Evolutionary conservation across 2,329 filamentous ascomycete species (phyloP).

Genomic region (Hypomyces rosellus): DNA sequence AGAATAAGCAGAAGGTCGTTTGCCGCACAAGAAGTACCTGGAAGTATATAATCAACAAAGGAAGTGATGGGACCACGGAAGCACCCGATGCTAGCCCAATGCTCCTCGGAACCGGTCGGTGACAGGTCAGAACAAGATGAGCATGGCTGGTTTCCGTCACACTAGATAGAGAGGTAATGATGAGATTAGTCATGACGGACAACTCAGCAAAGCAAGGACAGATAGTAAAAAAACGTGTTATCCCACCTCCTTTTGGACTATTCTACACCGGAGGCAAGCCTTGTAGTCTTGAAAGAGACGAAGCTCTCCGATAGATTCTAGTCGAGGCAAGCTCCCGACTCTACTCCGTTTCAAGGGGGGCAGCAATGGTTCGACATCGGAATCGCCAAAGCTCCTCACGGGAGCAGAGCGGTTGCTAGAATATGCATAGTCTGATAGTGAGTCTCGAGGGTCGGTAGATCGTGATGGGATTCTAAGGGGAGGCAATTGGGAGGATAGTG

Average conservation of each 20-base stretch:
- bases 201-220: neutral
- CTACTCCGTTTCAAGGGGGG: constrained; percentile 50
- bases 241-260: constrained; percentile 40
- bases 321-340: constrained; percentile 41
- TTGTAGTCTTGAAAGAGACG: constrained; percentile 41
- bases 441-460: constrained; percentile 22
- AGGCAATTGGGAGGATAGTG: constrained; percentile 23
- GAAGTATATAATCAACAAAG: constrained; percentile 44
- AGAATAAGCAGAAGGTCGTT: constrained; percentile 16
- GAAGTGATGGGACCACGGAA: constrained; percentile 42
- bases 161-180: constrained; percentile 28
- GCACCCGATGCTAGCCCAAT: constrained; percentile 47
- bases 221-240: neutral
- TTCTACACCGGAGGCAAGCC: constrained; percentile 47
- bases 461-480: constrained; percentile 24
- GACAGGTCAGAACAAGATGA: constrained; percentile 37
- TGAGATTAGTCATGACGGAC: neutral
- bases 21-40: constrained; percentile 30
- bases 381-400: constrained; percentile 37
- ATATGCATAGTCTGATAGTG: constrained; percentile 25
- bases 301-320: constrained; percentile 53
- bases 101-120: constrained; percentile 32
- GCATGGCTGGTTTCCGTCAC: constrained; percentile 46
- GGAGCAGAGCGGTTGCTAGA: constrained; percentile 31
- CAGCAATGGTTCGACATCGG: constrained; percentile 45